Evolutionary conservation across 768 basidiomycete species (phyloP).

Genomic region (Hortiboletus campestris): DNA sequence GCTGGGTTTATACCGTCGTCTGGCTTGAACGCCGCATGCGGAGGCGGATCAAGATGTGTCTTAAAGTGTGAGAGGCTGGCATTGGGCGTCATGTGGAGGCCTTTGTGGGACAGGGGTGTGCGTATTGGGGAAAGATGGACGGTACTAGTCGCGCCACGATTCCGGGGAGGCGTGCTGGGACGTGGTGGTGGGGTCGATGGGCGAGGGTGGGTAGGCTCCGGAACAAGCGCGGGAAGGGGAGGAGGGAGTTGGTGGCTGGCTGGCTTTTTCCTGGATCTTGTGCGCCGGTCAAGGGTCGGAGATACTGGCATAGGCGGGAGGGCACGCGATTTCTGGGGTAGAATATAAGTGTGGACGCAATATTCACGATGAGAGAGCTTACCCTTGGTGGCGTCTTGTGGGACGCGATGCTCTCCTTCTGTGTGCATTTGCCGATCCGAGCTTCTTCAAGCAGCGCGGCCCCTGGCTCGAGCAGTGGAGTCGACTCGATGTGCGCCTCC

Average conservation of each 20-base stretch:
- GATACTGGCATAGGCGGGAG: constrained; percentile 47
- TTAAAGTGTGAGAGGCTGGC: constrained; percentile 68
- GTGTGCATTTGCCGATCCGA: constrained; percentile 14
- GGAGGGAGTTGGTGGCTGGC: constrained; percentile 12
- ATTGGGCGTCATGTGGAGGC: constrained; percentile 67
- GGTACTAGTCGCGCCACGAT: constrained; percentile 22
- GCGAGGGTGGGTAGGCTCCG: constrained; percentile 19
- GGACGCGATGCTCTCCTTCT: constrained; percentile 12
- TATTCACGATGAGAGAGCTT: not conserved
- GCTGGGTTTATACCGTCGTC: constrained; percentile 37
- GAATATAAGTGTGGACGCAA: not conserved
- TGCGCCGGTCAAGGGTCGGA: constrained; percentile 43
- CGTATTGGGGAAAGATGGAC: constrained; percentile 54
- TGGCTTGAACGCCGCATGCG: constrained; percentile 30
- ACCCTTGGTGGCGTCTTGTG: constrained; percentile 32
- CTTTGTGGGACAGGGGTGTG: constrained; percentile 69
- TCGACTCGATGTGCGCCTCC: constrained; percentile 16
- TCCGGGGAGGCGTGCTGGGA: constrained; percentile 40
- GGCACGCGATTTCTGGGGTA: constrained; percentile 34
- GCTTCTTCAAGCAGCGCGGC: constrained; percentile 7
- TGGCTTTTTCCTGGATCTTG: constrained; percentile 22
- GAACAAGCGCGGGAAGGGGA: constrained; percentile 28
- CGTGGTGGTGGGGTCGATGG: constrained; percentile 38
- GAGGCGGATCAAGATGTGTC: constrained; percentile 63
- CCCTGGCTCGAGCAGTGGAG: constrained; percentile 15